phyloP scores from a whole-genome alignment of 805 yeast genomes.

The Helenozyma baotianmanensis region DNA sequence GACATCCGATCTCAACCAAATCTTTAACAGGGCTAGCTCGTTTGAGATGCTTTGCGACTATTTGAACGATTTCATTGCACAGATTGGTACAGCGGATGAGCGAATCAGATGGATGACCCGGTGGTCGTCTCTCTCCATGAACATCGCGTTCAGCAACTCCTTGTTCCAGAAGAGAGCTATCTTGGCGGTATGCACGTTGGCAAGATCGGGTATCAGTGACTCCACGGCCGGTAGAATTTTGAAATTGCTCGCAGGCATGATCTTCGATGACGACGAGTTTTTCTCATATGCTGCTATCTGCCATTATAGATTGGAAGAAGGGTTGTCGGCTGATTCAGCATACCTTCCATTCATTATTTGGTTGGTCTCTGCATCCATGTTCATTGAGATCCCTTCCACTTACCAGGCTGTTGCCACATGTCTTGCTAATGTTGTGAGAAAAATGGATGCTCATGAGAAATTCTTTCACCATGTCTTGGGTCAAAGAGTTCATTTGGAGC shows the following conservation, averaged over 20 bases:
- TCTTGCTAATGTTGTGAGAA: conserved; percentile 23
- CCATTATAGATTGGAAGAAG: conserved; percentile 44
- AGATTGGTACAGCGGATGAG: conserved; percentile 43
- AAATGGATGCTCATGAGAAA: conserved; percentile 18
- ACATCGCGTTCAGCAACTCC: conserved; percentile 55
- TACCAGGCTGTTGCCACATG: conserved; percentile 17
- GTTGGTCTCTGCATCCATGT: conserved; percentile 21
- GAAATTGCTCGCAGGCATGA: conserved; percentile 21
- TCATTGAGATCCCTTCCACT: conserved; percentile 9
- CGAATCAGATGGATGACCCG: conserved; percentile 55
- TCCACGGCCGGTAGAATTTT: conserved; percentile 35
- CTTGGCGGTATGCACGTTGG: conserved; percentile 63
- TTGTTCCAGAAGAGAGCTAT: conserved; percentile 65
- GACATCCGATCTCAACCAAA: conserved; percentile 30
- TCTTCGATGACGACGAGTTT: conserved; percentile 20
- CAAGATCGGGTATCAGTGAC: conserved; percentile 60
- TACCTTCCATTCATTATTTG: conserved; percentile 49
- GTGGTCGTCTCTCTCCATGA: conserved; percentile 63
- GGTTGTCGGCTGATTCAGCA: conserved; percentile 41
- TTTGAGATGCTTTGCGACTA: conserved; percentile 58
- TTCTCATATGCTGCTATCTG: conserved; percentile 41
- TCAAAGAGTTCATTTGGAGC: conserved; percentile 36
- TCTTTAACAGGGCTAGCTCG: conserved; percentile 37
- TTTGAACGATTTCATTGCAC: conserved; percentile 48
- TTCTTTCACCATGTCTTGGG: conserved; percentile 28